These are phyloP conservation scores for Paramecium tetraurelia DNA, from an alignment of 73 alveolate genomes.

Conservation along the genomic window DNA sequence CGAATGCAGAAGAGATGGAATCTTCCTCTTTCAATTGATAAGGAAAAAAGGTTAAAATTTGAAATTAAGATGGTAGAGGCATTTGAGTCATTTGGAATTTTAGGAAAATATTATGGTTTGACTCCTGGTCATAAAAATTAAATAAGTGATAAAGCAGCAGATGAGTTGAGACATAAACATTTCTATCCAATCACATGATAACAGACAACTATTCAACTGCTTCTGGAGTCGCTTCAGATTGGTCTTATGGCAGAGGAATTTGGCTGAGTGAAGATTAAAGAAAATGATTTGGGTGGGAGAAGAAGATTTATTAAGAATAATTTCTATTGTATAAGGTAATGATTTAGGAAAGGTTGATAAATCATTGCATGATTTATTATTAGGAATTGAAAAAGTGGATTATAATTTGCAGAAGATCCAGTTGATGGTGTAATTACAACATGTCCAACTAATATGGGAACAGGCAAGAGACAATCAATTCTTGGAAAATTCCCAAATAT, in stretches of 20 bases:
- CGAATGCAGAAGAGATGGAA: neutral
- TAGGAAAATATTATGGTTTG: neutral
- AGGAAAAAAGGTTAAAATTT: neutral
- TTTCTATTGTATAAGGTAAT: neutral
- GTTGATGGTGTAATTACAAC: neutral
- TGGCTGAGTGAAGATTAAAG: neutral
- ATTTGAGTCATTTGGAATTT: neutral
- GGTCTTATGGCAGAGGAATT: neutral
- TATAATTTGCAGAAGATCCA: neutral
- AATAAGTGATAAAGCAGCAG: neutral
- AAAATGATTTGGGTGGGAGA: neutral
- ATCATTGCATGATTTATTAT: neutral
- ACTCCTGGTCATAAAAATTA: neutral
- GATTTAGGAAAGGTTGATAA: neutral
- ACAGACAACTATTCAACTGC: neutral
- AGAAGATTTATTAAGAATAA: neutral
- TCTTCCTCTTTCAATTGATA: neutral
- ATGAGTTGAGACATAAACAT: neutral
- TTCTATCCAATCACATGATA: neutral
- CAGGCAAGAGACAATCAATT: neutral
- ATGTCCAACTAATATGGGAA: neutral
- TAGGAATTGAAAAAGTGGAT: neutral
- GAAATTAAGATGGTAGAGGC: neutral
- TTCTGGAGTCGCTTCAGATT: neutral
- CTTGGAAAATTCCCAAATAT: neutral